Percentiles rank a stretch among this genome's conserved stretches.
phyloP scores from a whole-genome alignment of 1,284 basidiomycete genomes.

The Fomitiporia mediterranea region DNA sequence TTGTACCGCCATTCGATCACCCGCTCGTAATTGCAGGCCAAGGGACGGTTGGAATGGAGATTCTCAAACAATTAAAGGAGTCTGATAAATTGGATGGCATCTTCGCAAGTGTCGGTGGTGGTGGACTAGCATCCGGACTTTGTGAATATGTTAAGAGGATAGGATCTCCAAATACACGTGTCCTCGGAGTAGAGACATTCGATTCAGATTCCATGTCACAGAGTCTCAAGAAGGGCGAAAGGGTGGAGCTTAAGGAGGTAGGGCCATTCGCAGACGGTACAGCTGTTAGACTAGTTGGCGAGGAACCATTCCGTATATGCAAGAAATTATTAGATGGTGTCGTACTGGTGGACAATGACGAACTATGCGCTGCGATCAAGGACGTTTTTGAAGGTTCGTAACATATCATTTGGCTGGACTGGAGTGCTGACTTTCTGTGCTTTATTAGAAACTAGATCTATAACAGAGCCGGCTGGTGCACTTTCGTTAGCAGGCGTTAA shows the following conservation, averaged over 20 bases:
- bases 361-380: conserved; percentile 98
- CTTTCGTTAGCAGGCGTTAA: conserved; percentile 92
- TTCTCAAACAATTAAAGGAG: conserved; percentile 80
- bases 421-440: conserved; percentile 7
- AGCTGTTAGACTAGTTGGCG: conserved; percentile 94
- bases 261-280: conserved; percentile 99
- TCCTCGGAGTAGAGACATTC: conserved; percentile 92
- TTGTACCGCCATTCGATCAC: conserved; percentile 98
- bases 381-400: conserved; percentile 92
- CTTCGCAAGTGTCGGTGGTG: conserved; percentile 91
- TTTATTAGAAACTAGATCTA: conserved; percentile 79
- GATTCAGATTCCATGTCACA: conserved; percentile 93
- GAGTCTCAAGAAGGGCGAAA: conserved; percentile 73
- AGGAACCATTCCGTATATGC: conserved; percentile 93
- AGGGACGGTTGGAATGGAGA: conserved; percentile 93
- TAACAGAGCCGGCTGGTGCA: conserved; percentile 97
- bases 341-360: conserved; percentile 89
- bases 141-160: conserved; percentile 93
- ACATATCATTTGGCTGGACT: conserved; percentile 9
- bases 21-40: conserved; percentile 97
- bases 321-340: conserved; percentile 81
- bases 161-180: conserved; percentile 77
- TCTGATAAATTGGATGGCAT: conserved; percentile 79
- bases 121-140: conserved; percentile 88
- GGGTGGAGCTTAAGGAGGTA: conserved; percentile 84